Conservation (phyloP, 192 early-diverging fungal genomes). For the Thoreauomyces humboldtii region DNA sequence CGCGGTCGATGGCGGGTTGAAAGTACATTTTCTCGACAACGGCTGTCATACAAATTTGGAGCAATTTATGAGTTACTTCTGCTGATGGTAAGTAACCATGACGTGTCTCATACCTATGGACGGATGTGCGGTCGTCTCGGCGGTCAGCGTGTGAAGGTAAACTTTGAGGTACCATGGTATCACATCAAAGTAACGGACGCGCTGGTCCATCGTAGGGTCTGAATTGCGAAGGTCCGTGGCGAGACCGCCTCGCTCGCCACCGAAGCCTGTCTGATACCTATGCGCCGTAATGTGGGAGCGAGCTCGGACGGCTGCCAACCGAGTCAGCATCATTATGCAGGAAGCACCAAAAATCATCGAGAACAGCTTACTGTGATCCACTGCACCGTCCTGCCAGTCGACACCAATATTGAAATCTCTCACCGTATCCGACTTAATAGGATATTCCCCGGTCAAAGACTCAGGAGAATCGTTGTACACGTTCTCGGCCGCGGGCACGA, state of each 20-base stretch:
- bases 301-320: too few relatives aligned
- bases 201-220: slow-evolving; percentile 35
- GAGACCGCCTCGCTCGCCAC: slow-evolving; percentile 83
- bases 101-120: too few relatives aligned
- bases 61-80: too few relatives aligned
- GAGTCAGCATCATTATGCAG: too few relatives aligned
- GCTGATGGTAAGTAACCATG: too few relatives aligned
- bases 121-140: slow-evolving; percentile 29
- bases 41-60: too few relatives aligned
- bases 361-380: slow-evolving; percentile 50
- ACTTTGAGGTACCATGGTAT: slow-evolving; percentile 92
- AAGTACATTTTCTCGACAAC: slow-evolving; percentile 50
- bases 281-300: slow-evolving; percentile 52
- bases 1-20: slow-evolving; percentile 79
- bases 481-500: background rate
- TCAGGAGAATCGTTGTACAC: background rate
- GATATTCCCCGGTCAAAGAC: background rate
- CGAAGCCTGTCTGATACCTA: slow-evolving; percentile 72
- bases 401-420: slow-evolving; percentile 45
- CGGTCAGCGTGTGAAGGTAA: slow-evolving; percentile 83
- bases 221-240: slow-evolving; percentile 72
- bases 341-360: too few relatives aligned
- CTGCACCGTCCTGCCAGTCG: slow-evolving; percentile 45
- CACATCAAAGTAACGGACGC: slow-evolving; percentile 68
- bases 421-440: slow-evolving; percentile 4